Conservation (phyloP, 163 green algal genomes). For the Chloroidium sp. region DNA sequence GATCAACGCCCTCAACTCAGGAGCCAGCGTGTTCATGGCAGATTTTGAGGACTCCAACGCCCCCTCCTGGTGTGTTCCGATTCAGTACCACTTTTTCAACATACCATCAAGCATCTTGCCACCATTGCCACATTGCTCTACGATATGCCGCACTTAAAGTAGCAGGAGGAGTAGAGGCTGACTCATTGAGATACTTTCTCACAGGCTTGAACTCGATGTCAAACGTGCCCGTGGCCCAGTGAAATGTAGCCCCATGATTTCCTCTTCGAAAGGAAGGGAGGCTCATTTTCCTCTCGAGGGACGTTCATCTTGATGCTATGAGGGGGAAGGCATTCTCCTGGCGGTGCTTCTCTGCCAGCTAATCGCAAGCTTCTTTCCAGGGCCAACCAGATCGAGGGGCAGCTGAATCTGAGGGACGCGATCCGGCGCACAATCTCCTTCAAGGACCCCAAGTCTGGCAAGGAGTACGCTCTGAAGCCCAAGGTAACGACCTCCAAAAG, state of each 20-base stretch:
- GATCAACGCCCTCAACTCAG: constrained; percentile 76
- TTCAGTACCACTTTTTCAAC: background rate
- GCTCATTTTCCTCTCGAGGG: too few species aligned
- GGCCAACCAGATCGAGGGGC: constrained; percentile 52
- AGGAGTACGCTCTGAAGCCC: constrained; percentile 34
- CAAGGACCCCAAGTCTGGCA: constrained; percentile 42
- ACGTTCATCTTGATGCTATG: background rate
- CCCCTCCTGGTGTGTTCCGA: constrained; percentile 54
- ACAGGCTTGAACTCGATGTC: too few species aligned
- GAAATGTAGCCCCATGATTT: too few species aligned
- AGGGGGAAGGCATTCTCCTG: background rate
- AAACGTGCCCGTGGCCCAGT: too few species aligned
- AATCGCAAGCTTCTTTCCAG: constrained; percentile 3
- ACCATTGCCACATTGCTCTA: too few species aligned
- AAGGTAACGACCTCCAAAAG: constrained; percentile 8
- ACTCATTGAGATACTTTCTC: too few species aligned
- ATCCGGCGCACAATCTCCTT: constrained; percentile 57
- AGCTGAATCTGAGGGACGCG: constrained; percentile 75
- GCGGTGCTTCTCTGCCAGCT: background rate
- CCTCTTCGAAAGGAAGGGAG: too few species aligned
- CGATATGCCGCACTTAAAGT: too few species aligned
- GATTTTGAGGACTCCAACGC: constrained; percentile 81
- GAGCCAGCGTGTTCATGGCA: constrained; percentile 75
- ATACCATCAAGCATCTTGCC: too few species aligned
- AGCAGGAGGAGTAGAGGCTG: too few species aligned